Conservation (phyloP, 1,284 basidiomycete species). For the Neonothopanus nambi region DNA sequence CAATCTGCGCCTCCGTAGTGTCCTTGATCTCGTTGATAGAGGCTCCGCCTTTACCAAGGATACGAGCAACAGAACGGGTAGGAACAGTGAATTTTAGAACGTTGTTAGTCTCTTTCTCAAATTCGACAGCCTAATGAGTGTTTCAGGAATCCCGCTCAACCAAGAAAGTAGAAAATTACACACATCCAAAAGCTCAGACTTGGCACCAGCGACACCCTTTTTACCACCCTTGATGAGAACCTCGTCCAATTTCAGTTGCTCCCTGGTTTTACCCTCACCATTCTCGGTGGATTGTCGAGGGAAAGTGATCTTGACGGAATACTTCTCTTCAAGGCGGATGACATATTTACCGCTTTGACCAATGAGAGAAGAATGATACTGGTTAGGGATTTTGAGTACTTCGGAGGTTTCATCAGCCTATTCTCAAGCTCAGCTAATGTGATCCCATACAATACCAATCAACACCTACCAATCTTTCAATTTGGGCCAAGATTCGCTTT, state of each 20-base stretch:
- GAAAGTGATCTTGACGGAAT: constrained; percentile 93
- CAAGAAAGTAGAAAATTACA: constrained; percentile 15
- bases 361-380: constrained; percentile 93
- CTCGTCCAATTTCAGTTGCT: constrained; percentile 80
- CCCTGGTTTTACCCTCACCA: constrained; percentile 66
- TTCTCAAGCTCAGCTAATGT: neutral
- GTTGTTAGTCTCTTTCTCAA: constrained; percentile 90
- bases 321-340: constrained; percentile 92
- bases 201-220: constrained; percentile 92
- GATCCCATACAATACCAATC: constrained; percentile 17
- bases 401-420: constrained; percentile 94
- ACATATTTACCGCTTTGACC: constrained; percentile 95
- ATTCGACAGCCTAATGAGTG: constrained; percentile 72
- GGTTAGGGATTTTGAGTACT: constrained; percentile 81
- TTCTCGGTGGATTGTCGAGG: constrained; percentile 75
- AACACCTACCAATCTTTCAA: constrained; percentile 76
- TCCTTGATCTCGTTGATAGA: constrained; percentile 97
- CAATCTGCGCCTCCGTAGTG: constrained; percentile 86
- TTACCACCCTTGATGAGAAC: constrained; percentile 94
- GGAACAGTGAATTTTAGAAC: constrained; percentile 81
- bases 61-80: constrained; percentile 83
- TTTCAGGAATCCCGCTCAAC: neutral
- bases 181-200: constrained; percentile 83
- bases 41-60: constrained; percentile 88
- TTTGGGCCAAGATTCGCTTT: constrained; percentile 82